Base-by-base conservation (phyloP, 2,329 filamentous ascomycete species). In the Diaporthe destruens region DNA sequence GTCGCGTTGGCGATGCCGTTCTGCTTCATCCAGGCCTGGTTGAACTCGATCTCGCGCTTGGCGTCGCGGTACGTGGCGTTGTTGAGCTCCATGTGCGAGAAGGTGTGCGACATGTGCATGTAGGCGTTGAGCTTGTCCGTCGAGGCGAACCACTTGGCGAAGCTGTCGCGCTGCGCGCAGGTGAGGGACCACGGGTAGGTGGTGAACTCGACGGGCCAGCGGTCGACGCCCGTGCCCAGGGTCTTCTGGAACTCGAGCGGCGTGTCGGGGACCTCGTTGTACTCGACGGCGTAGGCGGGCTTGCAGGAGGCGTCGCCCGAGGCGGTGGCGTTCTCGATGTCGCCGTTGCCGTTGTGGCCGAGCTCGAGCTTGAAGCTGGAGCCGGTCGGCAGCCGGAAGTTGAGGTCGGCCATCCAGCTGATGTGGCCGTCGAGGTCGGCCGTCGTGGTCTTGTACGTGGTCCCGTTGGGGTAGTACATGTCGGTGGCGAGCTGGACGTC, bases 21-120 rank as follows among this genome's bases (percentile, higher is more conserved):
- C 57, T 61, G 57, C 57, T 47, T 61, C 57, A 61, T 61, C 57
- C 57, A 61, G 57, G 39, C 57, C 39, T 61, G 57, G 57, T 61
- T 61, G 57, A 61, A 61, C 39, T 61, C 12, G 12, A 61, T 61
- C 25, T 61, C 57, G 6, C 9, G 8, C 39, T n/a, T 61, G 5
- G 57, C 57, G 39, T 61, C 57, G 16, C 14, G n/a, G 18, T 61
- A 61, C 11, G 57, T 61, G 39, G 57, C 57, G 8, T 61, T 61
- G 39, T 61, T 61, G 1, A 61, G 57, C 23, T 44, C 39, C 23
- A 32, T 20, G 18, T 61, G 57, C 39, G 57, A 61, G 57, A 61
- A 61, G 6, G 57, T 61, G 57, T 61, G 57, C 25, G 57, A 61
- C 57, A 61, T n/a, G 39, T 61, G 57, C 57, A 61, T 61, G 20